Conservation (phyloP, 2,329 filamentous ascomycete genomes). For the Myotisia sp. region DNA sequence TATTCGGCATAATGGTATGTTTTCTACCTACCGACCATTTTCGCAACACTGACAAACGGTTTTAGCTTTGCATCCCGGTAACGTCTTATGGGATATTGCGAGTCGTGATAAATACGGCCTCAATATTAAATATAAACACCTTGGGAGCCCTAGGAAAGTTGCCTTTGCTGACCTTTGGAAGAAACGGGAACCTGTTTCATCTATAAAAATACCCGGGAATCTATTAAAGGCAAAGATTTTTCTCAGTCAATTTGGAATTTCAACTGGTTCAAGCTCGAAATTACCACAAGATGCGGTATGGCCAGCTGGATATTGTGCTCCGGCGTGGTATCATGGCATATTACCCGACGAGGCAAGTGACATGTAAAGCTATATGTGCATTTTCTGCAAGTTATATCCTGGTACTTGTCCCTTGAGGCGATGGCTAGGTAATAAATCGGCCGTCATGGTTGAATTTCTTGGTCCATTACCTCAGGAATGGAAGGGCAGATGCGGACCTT, state of each 20-base stretch:
- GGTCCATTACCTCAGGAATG: constrained; percentile 17
- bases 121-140: constrained; percentile 7
- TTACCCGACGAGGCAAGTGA: constrained; percentile 10
- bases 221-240: constrained; percentile 8
- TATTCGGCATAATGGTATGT: constrained; percentile 8
- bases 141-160: constrained; percentile 7
- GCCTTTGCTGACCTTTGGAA: constrained; percentile 11
- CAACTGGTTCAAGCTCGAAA: constrained; percentile 5
- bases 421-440: too few relatives aligned
- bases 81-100: constrained; percentile 9
- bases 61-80: constrained; percentile 7
- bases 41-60: too few relatives aligned
- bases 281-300: constrained; percentile 5
- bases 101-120: constrained; percentile 6
- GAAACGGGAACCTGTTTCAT: constrained; percentile 7
- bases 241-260: constrained; percentile 10
- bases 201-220: constrained; percentile 8
- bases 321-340: constrained; percentile 9
- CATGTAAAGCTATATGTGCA: constrained; percentile 13
- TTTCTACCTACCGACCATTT: too few relatives aligned
- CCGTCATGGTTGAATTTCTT: constrained; percentile 12
- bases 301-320: constrained; percentile 10
- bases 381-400: constrained; percentile 9
- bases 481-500: too few relatives aligned
- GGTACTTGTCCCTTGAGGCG: too few relatives aligned